Evolutionary conservation across 495 filamentous ascomycete species (phyloP), one percentile per base, ranked within the genome.

Genomic region (Articulospora tetracladia): DNA sequence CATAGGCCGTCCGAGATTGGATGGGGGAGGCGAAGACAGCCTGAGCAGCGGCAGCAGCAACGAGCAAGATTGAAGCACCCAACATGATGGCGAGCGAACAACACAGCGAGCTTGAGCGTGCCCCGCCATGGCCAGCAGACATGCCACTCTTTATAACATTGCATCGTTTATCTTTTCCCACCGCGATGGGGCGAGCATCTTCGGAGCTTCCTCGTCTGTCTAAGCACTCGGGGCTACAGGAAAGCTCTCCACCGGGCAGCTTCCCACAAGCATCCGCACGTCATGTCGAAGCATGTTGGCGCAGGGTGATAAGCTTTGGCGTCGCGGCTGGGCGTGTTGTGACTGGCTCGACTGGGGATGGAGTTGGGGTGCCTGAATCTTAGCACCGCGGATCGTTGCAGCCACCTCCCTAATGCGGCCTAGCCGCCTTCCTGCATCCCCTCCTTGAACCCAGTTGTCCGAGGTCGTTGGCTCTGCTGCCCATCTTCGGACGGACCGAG

Each of bases 1-100:
- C 72, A 64, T 84, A 84, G 13, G 67, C 52, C n/a, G 70, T 70
- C 22, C 72, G 70, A 13, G 71, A 65, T 25, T 61, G 53, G 39
- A 75, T 62, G 15, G 71, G 72, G 50, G 34, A 67, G 22, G 67
- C 71, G 28, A 72, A 41, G 48, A 64, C 64, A 27, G 51, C 63
- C 34, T 71, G 72, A 32, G 55, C 53, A 2, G 58, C 57, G 23
- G 62, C 66, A 32, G 64, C 67, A 30, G 71, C 53, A 51, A 68
- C 66, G 49, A 73, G 53, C 34, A 69, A 56, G 51, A 68, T 49
- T 24, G 55, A 57, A 53, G 66, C 51, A 60, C 63, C 67, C 53
- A 69, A 65, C 72, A 75, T 67, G 54, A 48, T 60, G 57, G 17
- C 50, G 12, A 53, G 7, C 39, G 39, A 44, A 17, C 39, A 44